phyloP scores from a whole-genome alignment of 371 early-diverging fungal genomes.

The Rhizopus stolonifer region DNA sequence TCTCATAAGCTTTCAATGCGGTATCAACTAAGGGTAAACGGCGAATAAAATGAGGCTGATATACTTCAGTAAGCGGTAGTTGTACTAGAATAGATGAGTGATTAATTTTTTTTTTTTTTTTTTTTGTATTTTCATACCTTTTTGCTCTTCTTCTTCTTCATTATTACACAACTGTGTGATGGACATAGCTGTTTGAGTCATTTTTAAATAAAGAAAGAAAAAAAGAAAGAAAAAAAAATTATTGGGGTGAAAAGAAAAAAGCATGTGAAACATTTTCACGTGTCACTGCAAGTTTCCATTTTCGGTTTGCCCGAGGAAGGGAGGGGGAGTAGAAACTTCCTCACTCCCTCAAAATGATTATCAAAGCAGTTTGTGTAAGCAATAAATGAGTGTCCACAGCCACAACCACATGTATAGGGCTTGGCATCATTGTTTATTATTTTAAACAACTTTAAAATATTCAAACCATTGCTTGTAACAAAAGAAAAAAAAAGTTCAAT shows the following conservation, averaged over 20 bases:
- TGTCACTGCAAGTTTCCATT: too few species aligned
- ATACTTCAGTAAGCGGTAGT: slow-evolving; percentile 6
- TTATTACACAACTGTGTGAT: slow-evolving; percentile 30
- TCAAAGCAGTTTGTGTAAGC: too few species aligned
- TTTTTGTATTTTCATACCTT: slow-evolving; percentile 44
- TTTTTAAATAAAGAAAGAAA: slow-evolving; percentile 9
- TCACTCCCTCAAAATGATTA: too few species aligned
- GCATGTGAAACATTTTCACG: too few species aligned
- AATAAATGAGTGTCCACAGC: too few species aligned
- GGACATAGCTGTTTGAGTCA: slow-evolving; percentile 31
- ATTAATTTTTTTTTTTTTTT: slow-evolving; percentile 2
- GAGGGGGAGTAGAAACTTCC: too few species aligned
- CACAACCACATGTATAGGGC: too few species aligned
- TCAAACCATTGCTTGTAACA: too few species aligned
- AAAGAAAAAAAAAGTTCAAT: too few species aligned
- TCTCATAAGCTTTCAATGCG: slow-evolving; percentile 75
- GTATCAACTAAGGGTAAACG: slow-evolving; percentile 81
- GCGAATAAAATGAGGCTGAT: slow-evolving; percentile 56
- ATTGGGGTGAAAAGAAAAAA: slow-evolving; percentile 6
- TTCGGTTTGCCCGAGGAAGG: too few species aligned
- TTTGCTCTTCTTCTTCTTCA: background rate
- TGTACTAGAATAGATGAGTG: background rate
- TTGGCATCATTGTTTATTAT: too few species aligned
- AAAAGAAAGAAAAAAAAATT: slow-evolving; percentile 8
- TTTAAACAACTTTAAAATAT: too few species aligned